Conservation (phyloP, 1,284 basidiomycete species). For the Inonotus hispidus region DNA sequence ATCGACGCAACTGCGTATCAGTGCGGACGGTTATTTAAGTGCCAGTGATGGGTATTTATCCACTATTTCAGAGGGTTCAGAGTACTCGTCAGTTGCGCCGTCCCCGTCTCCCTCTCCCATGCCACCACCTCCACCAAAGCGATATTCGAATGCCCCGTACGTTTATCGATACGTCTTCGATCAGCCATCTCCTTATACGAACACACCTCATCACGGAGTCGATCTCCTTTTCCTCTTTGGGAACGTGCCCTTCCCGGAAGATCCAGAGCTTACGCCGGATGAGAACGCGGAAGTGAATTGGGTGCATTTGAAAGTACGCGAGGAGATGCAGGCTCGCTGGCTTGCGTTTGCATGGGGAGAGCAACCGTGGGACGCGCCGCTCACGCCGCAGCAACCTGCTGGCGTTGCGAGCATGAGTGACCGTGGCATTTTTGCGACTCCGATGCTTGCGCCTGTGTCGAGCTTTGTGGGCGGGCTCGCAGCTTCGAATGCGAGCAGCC, state of each 20-base stretch:
- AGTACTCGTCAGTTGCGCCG: not conserved
- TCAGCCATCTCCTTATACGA: slow-evolving; percentile 62
- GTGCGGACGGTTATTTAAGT: not conserved
- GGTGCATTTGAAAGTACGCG: slow-evolving; percentile 39
- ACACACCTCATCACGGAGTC: slow-evolving; percentile 58
- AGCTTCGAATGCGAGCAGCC: slow-evolving; percentile 1
- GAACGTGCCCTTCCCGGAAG: slow-evolving; percentile 45
- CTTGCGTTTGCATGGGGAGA: slow-evolving; percentile 68
- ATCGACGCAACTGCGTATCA: not conserved
- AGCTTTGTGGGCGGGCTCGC: slow-evolving; percentile 11
- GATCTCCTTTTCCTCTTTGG: slow-evolving; percentile 75
- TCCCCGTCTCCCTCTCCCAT: not conserved
- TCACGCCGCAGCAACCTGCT: slow-evolving; percentile 18
- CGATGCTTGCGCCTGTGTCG: slow-evolving; percentile 14
- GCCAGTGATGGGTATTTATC: slow-evolving; percentile 5
- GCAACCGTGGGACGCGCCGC: slow-evolving; percentile 48
- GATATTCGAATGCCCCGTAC: slow-evolving; percentile 21
- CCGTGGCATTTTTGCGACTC: slow-evolving; percentile 14
- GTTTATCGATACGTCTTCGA: slow-evolving; percentile 77
- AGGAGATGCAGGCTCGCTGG: slow-evolving; percentile 66
- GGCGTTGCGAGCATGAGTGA: slow-evolving; percentile 17
- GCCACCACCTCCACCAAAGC: not conserved
- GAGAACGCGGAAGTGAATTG: slow-evolving; percentile 20
- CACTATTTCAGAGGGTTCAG: slow-evolving; percentile 6
- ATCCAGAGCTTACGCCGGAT: slow-evolving; percentile 35